Base-by-base conservation (phyloP, 495 filamentous ascomycete genomes). In the Penicillium egyptiacum region DNA sequence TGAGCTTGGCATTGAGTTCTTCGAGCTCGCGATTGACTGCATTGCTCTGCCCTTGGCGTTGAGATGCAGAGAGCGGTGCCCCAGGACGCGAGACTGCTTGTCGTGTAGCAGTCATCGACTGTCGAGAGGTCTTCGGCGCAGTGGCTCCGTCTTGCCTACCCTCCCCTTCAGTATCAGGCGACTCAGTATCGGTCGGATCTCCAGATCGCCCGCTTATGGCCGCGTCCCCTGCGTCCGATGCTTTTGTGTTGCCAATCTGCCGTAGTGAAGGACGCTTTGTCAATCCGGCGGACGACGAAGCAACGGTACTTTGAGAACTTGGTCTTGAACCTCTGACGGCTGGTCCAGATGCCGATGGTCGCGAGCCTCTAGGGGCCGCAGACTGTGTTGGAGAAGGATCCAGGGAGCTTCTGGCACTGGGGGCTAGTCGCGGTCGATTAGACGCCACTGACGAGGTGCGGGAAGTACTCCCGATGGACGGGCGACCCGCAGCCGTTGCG, bases 1-100 rank as follows among this genome's bases (percentile, higher is more conserved):
- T 85, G 1, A 94, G 73, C 64, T 92, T 93, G 2, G 86, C 83
- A 63, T 91, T 90, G 50, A 93, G 73, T 52, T 92, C 88, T 55
- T 93, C 89, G 30, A 88, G 76, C 61, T 96, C 88, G 56, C 87
- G 82, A 42, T 76, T 76, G 5, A 83, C 64, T 2, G 80, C 77
- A 35, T 76, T 55, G 53, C 56, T 73, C 43, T 70, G 67, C 0
- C 35, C 40, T 40, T 64, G 65, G 22, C 72, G 75, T 61, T 39
- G 74, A 17, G 67, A 64, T 63, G 55, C 69, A 54, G 59, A 61
- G 31, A 35, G 66, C 4, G 48, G 62, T 39, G 47, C 68, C n/a
- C 50, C 68, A 25, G 55, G 70, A 31, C 60, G 73, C 51, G 47
- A 56, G 61, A 28, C 62, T 11, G 63, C 37, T 12, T 64, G 23